Conservation (phyloP, 768 basidiomycete genomes). For the Hysterangium stoloniferum region DNA sequence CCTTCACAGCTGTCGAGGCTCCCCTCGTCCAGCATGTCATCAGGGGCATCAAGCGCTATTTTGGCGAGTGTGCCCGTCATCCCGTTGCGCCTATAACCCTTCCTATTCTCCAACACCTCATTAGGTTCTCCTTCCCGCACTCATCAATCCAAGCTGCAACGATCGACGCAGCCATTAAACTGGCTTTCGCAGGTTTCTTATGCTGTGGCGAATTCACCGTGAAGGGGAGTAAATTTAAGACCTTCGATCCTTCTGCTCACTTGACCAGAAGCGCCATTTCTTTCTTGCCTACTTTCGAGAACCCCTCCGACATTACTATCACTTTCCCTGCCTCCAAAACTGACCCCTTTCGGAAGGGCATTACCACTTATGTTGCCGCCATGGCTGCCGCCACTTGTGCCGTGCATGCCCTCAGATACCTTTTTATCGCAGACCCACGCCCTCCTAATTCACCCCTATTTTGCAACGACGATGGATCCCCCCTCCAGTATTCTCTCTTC, state of each 20-base stretch:
- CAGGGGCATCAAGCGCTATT: slow-evolving; percentile 26
- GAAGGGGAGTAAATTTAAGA: background rate
- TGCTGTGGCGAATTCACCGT: slow-evolving; percentile 20
- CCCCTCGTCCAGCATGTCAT: slow-evolving; percentile 23
- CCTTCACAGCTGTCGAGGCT: slow-evolving; percentile 22
- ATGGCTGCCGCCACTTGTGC: slow-evolving; percentile 11
- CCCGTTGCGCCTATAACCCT: too few relatives aligned
- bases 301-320: slow-evolving; percentile 17
- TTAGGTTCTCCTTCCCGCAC: slow-evolving; percentile 1
- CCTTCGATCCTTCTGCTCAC: slow-evolving; percentile 15
- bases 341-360: slow-evolving; percentile 27
- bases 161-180: too few relatives aligned
- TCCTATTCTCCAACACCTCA: slow-evolving; percentile 16
- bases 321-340: slow-evolving; percentile 30
- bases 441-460: slow-evolving; percentile 12
- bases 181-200: too few relatives aligned
- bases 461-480: background rate
- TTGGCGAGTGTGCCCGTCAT: slow-evolving; percentile 21
- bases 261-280: slow-evolving; percentile 20
- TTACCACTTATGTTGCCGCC: slow-evolving; percentile 18
- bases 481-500: slow-evolving; percentile 10
- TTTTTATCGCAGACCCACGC: slow-evolving; percentile 3
- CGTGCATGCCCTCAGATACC: slow-evolving; percentile 12
- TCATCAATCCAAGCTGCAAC: too few relatives aligned
- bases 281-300: slow-evolving; percentile 22